phyloP scores from a whole-genome alignment of 371 early-diverging fungal genomes.

The Mortierella sp. region DNA sequence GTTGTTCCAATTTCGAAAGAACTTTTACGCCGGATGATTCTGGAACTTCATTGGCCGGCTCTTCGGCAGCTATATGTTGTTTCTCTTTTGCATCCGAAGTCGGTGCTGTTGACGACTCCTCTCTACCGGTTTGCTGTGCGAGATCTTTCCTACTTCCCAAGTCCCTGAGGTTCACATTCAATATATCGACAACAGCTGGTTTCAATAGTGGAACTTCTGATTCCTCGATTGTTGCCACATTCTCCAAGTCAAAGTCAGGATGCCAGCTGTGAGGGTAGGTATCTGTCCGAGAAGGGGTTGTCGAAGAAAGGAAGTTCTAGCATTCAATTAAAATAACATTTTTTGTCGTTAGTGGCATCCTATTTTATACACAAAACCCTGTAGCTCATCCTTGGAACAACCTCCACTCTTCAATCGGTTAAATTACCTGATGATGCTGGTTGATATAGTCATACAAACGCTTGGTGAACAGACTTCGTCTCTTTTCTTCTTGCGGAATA shows the following conservation, averaged over 20 bases:
- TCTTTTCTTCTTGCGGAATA: constrained; percentile 25
- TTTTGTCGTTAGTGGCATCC: not conserved
- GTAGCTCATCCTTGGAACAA: not conserved
- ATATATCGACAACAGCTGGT: constrained; percentile 28
- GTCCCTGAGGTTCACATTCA: constrained; percentile 16
- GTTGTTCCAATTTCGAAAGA: constrained; percentile 38
- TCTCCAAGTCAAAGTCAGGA: constrained; percentile 49
- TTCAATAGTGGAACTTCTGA: constrained; percentile 32
- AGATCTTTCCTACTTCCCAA: constrained; percentile 19
- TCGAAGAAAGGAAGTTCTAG: constrained; percentile 38
- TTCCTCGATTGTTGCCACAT: constrained; percentile 31
- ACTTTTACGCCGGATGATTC: constrained; percentile 12
- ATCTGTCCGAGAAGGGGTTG: constrained; percentile 35
- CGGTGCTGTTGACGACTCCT: not conserved
- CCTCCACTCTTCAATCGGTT: not conserved
- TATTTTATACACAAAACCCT: not conserved
- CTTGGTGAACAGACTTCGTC: constrained; percentile 26
- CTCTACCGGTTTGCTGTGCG: not conserved
- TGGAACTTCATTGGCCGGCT: constrained; percentile 6
- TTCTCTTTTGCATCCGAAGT: constrained; percentile 11
- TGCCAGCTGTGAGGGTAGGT: constrained; percentile 48
- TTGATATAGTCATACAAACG: constrained; percentile 31
- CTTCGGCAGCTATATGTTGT: not conserved
- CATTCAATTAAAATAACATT: not conserved
- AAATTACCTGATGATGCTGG: constrained; percentile 26